Evolutionary conservation across 2,329 filamentous ascomycete species (phyloP), one percentile per base, ranked within the genome.

Genomic region (Alternaria longipes): DNA sequence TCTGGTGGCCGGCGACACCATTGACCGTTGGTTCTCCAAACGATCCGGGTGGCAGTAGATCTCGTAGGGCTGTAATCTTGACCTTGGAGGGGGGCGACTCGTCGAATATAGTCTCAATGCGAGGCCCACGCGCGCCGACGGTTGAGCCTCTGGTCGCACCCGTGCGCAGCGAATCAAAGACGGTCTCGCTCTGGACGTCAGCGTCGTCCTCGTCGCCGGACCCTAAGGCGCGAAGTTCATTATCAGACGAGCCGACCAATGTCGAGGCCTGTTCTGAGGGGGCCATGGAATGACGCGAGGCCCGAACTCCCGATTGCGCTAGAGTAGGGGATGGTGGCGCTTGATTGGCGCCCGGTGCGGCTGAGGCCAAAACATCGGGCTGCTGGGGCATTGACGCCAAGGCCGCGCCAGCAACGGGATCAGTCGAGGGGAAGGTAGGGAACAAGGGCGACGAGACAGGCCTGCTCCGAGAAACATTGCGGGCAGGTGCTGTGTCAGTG

Each of bases 61-160:
- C 82, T 59, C 82, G 80, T 46, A 86, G 75, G 56, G 79, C 78
- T 54, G 80, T 75, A 53, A 82, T 68, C 67, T 80, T 83, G 62
- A 78, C 72, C 64, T 81, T 81, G 47, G 74, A 77, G 46, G 78
- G 71, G 36, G 89, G 90, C 14, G 90, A 92, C 69, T 94, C 91
- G 78, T 94, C 91, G 77, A 93, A 94, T 83, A 93, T 91, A 24
- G 88, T 91, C 72, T 93, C 91, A 51, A 93, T 88, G 50, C 84
- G 81, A 16, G 91, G 90, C 28, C 90, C 90, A 73, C 92, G 88
- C 47, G 88, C 85, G 34, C 87, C 86, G 61, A 70, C 69, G 56
- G 89, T 87, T 55, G 86, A 84, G 63, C 89, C 90, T 63, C 86
- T 85, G 9, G 90, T 92, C 40, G 86, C 89, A 61, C 86, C 84